Evolutionary conservation across 1,284 basidiomycete genomes (phyloP).

Genomic region (Ceratobasidium sp.): DNA sequence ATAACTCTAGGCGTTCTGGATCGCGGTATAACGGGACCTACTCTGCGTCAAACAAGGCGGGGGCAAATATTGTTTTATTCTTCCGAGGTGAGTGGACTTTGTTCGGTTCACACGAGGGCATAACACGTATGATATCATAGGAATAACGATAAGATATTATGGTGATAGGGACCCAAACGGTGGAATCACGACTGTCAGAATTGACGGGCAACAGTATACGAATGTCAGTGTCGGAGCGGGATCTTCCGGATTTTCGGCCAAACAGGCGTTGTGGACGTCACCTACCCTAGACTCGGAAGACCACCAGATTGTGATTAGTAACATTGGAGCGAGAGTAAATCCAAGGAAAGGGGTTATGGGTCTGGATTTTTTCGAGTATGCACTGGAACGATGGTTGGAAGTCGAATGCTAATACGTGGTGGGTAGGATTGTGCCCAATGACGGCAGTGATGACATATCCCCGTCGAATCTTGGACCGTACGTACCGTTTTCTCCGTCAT

Average conservation of each 20-base stretch:
- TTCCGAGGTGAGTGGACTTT: not conserved
- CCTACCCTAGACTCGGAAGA: not conserved
- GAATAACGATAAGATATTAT: not conserved
- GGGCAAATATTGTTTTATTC: not conserved
- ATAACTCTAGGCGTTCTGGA: not conserved
- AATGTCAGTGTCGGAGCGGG: not conserved
- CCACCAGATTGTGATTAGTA: conserved; percentile 19
- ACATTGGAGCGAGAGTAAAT: conserved; percentile 1
- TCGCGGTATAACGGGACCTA: not conserved
- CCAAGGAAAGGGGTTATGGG: not conserved
- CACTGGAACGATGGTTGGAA: not conserved
- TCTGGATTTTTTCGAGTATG: conserved; percentile 4
- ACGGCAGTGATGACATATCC: not conserved
- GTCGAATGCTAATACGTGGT: not conserved
- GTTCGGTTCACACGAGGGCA: not conserved
- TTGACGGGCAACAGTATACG: conserved; percentile 6
- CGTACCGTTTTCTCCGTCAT: not conserved
- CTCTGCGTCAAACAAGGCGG: not conserved
- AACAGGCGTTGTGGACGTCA: not conserved
- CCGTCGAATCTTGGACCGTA: not conserved
- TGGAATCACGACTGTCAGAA: not conserved
- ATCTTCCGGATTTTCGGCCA: not conserved
- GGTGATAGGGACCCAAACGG: not conserved
- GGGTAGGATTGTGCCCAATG: not conserved
- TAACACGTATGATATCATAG: not conserved